Conservation (phyloP, 495 filamentous ascomycete genomes). For the Hypoxylon trugodes region DNA sequence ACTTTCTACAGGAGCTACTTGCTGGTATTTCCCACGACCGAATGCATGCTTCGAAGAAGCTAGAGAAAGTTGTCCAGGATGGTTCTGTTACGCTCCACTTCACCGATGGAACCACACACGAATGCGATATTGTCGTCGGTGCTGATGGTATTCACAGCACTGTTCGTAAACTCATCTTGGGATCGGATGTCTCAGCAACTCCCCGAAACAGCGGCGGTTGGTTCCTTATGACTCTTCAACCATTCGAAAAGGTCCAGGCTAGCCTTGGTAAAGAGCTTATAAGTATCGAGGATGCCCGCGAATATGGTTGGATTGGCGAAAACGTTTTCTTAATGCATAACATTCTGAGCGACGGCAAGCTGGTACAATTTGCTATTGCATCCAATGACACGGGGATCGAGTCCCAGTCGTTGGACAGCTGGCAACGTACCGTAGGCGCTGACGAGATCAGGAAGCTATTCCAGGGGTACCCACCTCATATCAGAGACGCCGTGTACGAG, state of each 20-base stretch:
- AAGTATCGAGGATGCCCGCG: conserved; percentile 15
- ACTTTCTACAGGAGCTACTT: conserved; percentile 17
- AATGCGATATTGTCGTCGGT: conserved; percentile 57
- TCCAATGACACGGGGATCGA: conserved; percentile 16
- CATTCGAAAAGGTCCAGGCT: conserved; percentile 19
- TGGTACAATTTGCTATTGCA: conserved; percentile 29
- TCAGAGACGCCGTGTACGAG: conserved; percentile 20
- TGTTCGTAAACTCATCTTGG: conserved; percentile 41
- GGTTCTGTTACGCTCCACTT: conserved; percentile 34
- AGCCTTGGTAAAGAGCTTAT: conserved; percentile 22
- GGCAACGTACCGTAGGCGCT: conserved; percentile 9
- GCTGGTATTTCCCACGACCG: conserved; percentile 7
- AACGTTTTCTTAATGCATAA: conserved; percentile 20
- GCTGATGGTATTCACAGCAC: conserved; percentile 57
- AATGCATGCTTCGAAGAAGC: conserved; percentile 33
- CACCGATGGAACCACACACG: conserved; percentile 45
- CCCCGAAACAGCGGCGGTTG: conserved; percentile 25
- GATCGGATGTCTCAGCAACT: conserved; percentile 11
- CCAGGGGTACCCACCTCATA: conserved; percentile 13
- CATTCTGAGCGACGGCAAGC: conserved; percentile 16
- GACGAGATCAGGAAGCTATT: conserved; percentile 31
- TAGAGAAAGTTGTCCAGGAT: conserved; percentile 15
- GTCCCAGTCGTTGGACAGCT: conserved; percentile 1
- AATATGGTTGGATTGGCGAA: conserved; percentile 26
- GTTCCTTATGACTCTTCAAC: conserved; percentile 27